Evolutionary conservation across 192 early-diverging fungal species (phyloP).

Genomic region (Obelidium mucronatum): DNA sequence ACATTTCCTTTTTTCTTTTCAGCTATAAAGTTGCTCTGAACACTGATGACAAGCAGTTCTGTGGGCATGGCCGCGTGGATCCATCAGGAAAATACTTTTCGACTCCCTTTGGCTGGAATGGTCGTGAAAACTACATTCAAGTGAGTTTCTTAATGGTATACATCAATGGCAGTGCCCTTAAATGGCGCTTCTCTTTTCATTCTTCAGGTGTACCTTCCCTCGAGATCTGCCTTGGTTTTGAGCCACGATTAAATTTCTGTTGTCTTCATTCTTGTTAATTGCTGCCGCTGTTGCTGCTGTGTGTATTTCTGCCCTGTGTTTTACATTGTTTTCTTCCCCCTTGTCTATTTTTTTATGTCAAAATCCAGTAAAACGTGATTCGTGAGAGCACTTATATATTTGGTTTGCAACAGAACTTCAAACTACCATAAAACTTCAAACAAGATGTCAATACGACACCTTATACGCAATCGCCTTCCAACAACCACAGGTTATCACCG

Average conservation of each 20-base stretch:
- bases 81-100: conserved; percentile 67
- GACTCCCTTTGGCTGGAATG: conserved; percentile 76
- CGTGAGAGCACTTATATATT: no score
- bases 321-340: neutral
- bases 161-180: no score
- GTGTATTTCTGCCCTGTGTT: no score
- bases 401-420: no score
- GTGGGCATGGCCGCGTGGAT: conserved; percentile 84
- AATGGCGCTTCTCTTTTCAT: conserved; percentile 32
- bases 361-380: neutral
- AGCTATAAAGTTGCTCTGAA: conserved; percentile 76
- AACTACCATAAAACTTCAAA: no score
- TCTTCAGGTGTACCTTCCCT: conserved; percentile 82
- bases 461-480: no score
- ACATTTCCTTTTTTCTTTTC: conserved; percentile 1
- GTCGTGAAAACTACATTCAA: conserved; percentile 78
- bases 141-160: conserved; percentile 39
- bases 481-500: no score
- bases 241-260: conserved; percentile 7
- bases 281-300: no score
- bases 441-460: no score
- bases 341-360: neutral
- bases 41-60: conserved; percentile 78
- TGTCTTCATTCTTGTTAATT: neutral
- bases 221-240: conserved; percentile 74